Base-by-base conservation (phyloP, 2,329 filamentous ascomycete genomes). In the Eutypella sp. region DNA sequence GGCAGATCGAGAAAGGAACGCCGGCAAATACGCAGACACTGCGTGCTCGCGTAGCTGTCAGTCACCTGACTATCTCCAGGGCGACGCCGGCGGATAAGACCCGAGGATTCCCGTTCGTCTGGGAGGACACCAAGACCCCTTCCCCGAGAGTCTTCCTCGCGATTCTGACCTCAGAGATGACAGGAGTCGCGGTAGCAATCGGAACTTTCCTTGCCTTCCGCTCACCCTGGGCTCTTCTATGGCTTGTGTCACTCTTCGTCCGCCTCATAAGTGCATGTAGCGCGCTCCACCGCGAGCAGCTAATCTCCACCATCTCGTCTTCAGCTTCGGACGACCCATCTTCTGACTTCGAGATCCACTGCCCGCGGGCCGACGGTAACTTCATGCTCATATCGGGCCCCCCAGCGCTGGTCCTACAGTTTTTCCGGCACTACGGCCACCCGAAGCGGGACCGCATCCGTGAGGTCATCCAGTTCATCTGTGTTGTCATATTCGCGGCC, bases 391-490 rank as follows among this genome's bases (percentile, higher is more conserved):
- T 54, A 24, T 33, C 40, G 23, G 51, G 51, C 5, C 38, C 39
- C 16, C 41, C 48, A 29, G 22, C 37, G 18, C 16, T 46, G 20
- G 44, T 54, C 5, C 37, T 49, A 13, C 56, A 57, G 44, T 58
- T 57, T 39, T 51, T 52, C 40, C 41, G 48, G 6, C 54, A 58
- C 46, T 57, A 55, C 27, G 53, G 53, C 10, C 53, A 56, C 37
- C 55, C 52, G 11, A 36, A 51, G 27, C 52, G 51, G 24, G 44
- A 48, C 37, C 49, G 52, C 22, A 2, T 42, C 5, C 47, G 50
- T 5, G 52, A 57, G 36, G 33, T 53, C 24, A 16, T 46, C 1
- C 48, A 48, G 38, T 38, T 57, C n/a, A n/a, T 22, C 22, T 23
- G 44, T 20, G 45, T 55, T 19, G 34, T 48, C 16, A 34, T 44